Percentiles rank a stretch among this genome's conserved stretches.
Evolutionary conservation across 345 rosid species (phyloP).

Genomic region (Mangifera indica): DNA sequence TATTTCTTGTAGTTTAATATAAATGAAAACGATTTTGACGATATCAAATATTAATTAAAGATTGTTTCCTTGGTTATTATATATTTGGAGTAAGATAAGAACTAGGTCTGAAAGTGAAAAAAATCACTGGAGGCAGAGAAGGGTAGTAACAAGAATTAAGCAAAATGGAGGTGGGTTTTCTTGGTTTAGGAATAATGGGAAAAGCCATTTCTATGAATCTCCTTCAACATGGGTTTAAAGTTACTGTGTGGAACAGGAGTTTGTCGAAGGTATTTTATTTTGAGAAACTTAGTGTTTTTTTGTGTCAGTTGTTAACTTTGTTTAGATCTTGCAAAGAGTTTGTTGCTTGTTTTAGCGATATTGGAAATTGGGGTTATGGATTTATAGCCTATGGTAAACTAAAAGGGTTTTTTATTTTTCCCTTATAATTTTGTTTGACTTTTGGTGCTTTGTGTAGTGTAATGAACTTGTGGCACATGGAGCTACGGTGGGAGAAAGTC

Average conservation of each 20-base stretch:
- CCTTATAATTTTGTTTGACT: not conserved
- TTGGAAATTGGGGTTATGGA: not conserved
- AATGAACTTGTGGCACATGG: slow-evolving; percentile 86
- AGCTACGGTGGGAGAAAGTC: slow-evolving; percentile 73
- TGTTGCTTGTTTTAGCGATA: not conserved
- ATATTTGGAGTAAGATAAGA: not conserved
- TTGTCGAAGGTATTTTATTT: slow-evolving; percentile 69
- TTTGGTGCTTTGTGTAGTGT: slow-evolving; percentile 46
- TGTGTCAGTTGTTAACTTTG: not conserved
- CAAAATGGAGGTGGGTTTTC: slow-evolving; percentile 86
- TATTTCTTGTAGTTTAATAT: not conserved
- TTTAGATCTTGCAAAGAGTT: not conserved
- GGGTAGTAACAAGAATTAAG: slow-evolving; percentile 9
- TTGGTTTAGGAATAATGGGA: slow-evolving; percentile 97
- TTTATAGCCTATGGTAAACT: not conserved
- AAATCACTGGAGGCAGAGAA: slow-evolving; percentile 13
- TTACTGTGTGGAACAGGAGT: slow-evolving; percentile 94
- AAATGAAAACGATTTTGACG: not conserved
- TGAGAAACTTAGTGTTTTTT: not conserved
- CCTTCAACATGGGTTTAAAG: slow-evolving; percentile 76
- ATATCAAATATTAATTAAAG: not conserved
- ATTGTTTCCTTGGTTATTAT: not conserved
- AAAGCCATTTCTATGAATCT: slow-evolving; percentile 91
- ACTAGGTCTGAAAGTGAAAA: not conserved
- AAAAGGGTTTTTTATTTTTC: not conserved